These are phyloP conservation scores for Microsporum audouinii DNA, from an alignment of 2,329 filamentous ascomycete genomes.

Conservation along the genomic window DNA sequence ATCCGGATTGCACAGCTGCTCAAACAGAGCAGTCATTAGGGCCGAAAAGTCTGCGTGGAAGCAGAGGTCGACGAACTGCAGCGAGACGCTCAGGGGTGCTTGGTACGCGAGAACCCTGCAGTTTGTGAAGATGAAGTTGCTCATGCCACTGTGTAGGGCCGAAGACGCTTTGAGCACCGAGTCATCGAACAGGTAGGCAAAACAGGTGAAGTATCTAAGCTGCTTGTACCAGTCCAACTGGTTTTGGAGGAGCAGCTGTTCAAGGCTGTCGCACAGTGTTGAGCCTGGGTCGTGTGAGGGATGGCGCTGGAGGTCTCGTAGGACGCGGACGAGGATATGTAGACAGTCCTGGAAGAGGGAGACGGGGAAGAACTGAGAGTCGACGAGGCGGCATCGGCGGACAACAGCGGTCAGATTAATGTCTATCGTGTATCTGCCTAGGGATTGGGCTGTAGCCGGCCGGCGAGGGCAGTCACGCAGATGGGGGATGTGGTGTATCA, in stretches of 20 bases:
- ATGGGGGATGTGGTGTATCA: background rate
- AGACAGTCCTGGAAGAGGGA: background rate
- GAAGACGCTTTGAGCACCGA: background rate
- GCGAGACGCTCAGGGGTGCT: background rate
- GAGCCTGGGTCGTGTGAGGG: background rate
- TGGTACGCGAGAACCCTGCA: background rate
- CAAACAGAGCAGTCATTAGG: background rate
- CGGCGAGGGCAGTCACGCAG: background rate
- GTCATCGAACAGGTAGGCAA: background rate
- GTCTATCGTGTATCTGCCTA: background rate
- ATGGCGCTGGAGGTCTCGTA: background rate
- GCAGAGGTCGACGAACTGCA: slow-evolving; percentile 5
- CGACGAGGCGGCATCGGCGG: background rate
- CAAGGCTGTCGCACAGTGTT: background rate
- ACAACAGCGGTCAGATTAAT: background rate
- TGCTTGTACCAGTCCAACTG: background rate
- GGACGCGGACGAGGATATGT: background rate
- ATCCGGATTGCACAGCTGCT: background rate
- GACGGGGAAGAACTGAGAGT: background rate
- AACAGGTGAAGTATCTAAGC: background rate
- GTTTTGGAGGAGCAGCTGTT: background rate
- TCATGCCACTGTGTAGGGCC: background rate
- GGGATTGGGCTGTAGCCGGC: background rate
- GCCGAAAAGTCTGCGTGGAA: background rate
- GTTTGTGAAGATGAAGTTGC: background rate